Evolutionary conservation across 495 filamentous ascomycete genomes (phyloP), one percentile per base, ranked within the genome.

Genomic region (Trichoderma virens): DNA sequence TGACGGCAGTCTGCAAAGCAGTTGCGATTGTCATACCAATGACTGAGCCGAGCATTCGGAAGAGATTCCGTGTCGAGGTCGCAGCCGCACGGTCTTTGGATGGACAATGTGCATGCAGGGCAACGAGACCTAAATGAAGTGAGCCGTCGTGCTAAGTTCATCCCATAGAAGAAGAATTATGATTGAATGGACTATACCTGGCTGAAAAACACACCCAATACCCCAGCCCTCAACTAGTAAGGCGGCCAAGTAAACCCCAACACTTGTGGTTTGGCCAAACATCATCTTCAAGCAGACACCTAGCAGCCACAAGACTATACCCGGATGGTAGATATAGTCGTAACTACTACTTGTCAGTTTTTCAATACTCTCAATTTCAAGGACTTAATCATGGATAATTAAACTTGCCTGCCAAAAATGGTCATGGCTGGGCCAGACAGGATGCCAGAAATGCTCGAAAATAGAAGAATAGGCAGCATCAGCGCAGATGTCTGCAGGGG

Each of bases 11-110:
- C 47, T 86, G 70, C 0, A 87, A 70, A 4, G 84, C 82, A 4
- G 85, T 80, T 0, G 82, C 84, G 23, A 86, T 71, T 0, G 84
- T 82, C 3, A 88, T 77, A 1, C 86, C 85, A 38, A 81, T 76
- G 9, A 84, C 78, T 16, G 83, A 83, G 11, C 85, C 85, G 11
- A 86, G 73, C 34, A 80, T 82, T 23, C 86, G 81, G 68, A 88
- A 79, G 71, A 88, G 86, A 67, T 89, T 89, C 6, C 86, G 80
- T 64, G 85, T 78, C 13, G 80, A 81, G 30, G 85, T 87, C 8
- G 85, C 79, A 1, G 88, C 80, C 0, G 86, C 86, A 54, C 85
- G 76, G 60, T 89, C 83, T 1, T 79, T 70, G 59, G 85, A 82
- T 16, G 74, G 78, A 41, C 77, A 83, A 68, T 87, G 83, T 11